A percentile compares a stretch with the other conserved stretches of the same genome.
Conservation (phyloP, 768 basidiomycete species). For the Leccinum arenicola region DNA sequence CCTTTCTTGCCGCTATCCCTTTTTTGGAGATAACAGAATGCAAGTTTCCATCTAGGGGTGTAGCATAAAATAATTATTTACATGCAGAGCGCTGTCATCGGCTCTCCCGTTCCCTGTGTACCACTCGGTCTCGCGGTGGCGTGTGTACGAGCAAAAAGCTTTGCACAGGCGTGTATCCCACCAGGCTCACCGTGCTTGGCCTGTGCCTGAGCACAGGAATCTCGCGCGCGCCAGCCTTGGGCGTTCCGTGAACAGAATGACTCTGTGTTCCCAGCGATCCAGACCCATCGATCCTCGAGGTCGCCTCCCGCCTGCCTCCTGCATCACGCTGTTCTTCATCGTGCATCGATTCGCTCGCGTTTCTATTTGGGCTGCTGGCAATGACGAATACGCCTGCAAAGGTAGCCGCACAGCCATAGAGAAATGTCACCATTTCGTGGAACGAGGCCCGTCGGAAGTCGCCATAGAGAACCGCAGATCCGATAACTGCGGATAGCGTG, state of each 20-base stretch:
- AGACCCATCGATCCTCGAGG: constrained; percentile 27
- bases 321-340: constrained; percentile 33
- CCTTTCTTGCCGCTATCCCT: constrained; percentile 4
- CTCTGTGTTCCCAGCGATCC: constrained; percentile 25
- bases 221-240: constrained; percentile 41
- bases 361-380: constrained; percentile 54
- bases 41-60: neutral
- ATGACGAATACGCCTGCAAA: constrained; percentile 89
- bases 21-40: constrained; percentile 4
- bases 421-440: constrained; percentile 78
- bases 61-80: neutral
- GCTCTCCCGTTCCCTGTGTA: constrained; percentile 30
- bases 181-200: constrained; percentile 56
- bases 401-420: constrained; percentile 87
- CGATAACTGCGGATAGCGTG: constrained; percentile 88
- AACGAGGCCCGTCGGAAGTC: constrained; percentile 85
- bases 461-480: constrained; percentile 90
- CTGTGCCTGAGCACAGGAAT: constrained; percentile 48
- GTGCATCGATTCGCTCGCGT: constrained; percentile 26
- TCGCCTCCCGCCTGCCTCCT: constrained; percentile 26
- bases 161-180: constrained; percentile 76
- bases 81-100: neutral
- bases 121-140: constrained; percentile 50
- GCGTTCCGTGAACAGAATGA: constrained; percentile 46
- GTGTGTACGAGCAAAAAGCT: constrained; percentile 66